Evolutionary conservation across 768 basidiomycete species (phyloP).

Genomic region (Trametes coccinea): DNA sequence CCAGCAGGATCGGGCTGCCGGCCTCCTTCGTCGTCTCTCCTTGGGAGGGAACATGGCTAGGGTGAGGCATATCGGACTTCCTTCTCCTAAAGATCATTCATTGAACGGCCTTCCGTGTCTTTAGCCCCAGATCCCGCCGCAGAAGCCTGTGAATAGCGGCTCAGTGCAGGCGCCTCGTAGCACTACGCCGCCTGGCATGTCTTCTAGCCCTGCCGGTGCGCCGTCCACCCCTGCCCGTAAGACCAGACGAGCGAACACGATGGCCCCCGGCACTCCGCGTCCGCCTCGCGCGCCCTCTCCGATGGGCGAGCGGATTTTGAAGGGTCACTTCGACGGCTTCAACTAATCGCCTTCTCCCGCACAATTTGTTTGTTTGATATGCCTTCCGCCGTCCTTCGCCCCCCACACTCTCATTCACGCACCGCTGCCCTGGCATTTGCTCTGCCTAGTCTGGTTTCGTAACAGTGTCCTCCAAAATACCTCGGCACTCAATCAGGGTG

Average conservation of each 20-base stretch:
- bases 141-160: slow-evolving; percentile 12
- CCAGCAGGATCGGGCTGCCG: slow-evolving; percentile 65
- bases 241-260: slow-evolving; percentile 61
- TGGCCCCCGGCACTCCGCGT: slow-evolving; percentile 49
- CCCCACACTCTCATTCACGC: not conserved
- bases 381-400: not conserved
- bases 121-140: slow-evolving; percentile 20
- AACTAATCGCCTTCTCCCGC: slow-evolving; percentile 45
- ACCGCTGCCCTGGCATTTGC: not conserved
- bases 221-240: slow-evolving; percentile 27
- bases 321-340: slow-evolving; percentile 91
- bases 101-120: slow-evolving; percentile 29
- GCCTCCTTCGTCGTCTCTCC: slow-evolving; percentile 74
- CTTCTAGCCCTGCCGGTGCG: slow-evolving; percentile 6
- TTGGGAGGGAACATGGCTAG: slow-evolving; percentile 57
- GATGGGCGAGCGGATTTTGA: slow-evolving; percentile 89
- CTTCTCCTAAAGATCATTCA: slow-evolving; percentile 21
- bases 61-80: slow-evolving; percentile 42
- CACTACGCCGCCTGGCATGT: slow-evolving; percentile 25
- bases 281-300: slow-evolving; percentile 67
- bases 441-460: not conserved
- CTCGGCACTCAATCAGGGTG: not conserved
- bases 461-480: not conserved
- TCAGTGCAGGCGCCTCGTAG: slow-evolving; percentile 12
- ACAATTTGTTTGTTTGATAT: not conserved